Evolutionary conservation across 1,284 basidiomycete species (phyloP).

Genomic region (Sanguinoderma infundibulare): DNA sequence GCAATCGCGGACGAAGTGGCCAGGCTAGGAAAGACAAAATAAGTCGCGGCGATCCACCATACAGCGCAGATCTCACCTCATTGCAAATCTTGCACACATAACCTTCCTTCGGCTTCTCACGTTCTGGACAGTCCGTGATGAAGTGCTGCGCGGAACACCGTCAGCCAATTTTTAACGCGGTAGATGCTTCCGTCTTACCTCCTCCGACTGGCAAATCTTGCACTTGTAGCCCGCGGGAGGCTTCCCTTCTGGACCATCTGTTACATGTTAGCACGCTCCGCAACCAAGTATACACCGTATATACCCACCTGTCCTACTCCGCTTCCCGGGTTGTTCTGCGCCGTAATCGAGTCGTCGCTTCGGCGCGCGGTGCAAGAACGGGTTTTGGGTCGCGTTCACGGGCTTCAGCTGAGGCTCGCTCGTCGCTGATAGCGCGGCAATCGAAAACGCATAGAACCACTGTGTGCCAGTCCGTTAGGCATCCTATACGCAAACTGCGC

Average conservation of each 20-base stretch:
- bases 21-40: slow-evolving; percentile 50
- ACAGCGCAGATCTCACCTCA: slow-evolving; percentile 41
- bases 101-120: slow-evolving; percentile 75
- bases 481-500: neutral
- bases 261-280: neutral
- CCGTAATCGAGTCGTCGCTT: slow-evolving; percentile 60
- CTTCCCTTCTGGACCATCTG: slow-evolving; percentile 52
- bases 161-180: neutral
- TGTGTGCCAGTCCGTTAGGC: slow-evolving; percentile 31
- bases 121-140: slow-evolving; percentile 75
- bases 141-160: slow-evolving; percentile 62
- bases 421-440: slow-evolving; percentile 47
- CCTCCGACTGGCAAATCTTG: slow-evolving; percentile 73
- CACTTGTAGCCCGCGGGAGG: slow-evolving; percentile 79
- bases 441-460: slow-evolving; percentile 83
- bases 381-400: slow-evolving; percentile 73
- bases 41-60: neutral
- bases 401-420: slow-evolving; percentile 49
- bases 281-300: neutral
- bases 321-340: slow-evolving; percentile 58
- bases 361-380: slow-evolving; percentile 53
- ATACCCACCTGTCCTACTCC: slow-evolving; percentile 53
- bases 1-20: slow-evolving; percentile 87
- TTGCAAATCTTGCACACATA: slow-evolving; percentile 89
- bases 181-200: slow-evolving; percentile 47